Evolutionary conservation across 1,139 yeast species (phyloP), one percentile per base, ranked within the genome.

Genomic region (Sugiyamaella neomexicana): DNA sequence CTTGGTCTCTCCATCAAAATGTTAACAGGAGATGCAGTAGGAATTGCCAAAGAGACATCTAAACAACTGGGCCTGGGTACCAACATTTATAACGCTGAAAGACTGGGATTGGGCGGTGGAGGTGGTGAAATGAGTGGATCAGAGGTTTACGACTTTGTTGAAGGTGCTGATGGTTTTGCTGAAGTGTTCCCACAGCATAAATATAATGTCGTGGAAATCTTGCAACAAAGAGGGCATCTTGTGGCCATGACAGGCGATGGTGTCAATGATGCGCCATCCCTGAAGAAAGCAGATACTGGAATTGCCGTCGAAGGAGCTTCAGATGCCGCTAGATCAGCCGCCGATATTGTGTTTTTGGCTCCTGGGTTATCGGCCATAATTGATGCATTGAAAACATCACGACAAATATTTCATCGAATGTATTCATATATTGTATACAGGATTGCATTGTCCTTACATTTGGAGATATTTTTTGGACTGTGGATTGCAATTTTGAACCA

Each of bases 241-340:
- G 87, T 83, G 70, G 89, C 89, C 72, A 83, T 83, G 89, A 83
- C 89, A 75, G 89, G 89, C 79, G 89, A 83, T 70, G 89, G 89
- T 79, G 89, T 83, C 66, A 83, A 83, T 75, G 89, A 83, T 73
- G 89, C 89, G 62, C 89, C 89, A 67, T 84, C 89, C 54, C 79
- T 83, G 73, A 84, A 83, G 81, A 83, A 83, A 79, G 87, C 89
- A 67, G 89, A 83, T 74, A 83, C 88, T 67, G 89, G 89, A 79
- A 84, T 83, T 75, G 89, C 89, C 65, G 89, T 83, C 70, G 89
- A 83, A 75, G 89, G 89, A 78, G 87, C 89, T 59, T 81, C 89
- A 63, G 89, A 83, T 75, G 89, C 89, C 70, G 89, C 89, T 63
- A 81, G 86, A 72, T 83, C 89, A 61, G 89, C 89, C 73, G 87